Conservation (phyloP, 2,329 filamentous ascomycete species). For the Phoma sp. region DNA sequence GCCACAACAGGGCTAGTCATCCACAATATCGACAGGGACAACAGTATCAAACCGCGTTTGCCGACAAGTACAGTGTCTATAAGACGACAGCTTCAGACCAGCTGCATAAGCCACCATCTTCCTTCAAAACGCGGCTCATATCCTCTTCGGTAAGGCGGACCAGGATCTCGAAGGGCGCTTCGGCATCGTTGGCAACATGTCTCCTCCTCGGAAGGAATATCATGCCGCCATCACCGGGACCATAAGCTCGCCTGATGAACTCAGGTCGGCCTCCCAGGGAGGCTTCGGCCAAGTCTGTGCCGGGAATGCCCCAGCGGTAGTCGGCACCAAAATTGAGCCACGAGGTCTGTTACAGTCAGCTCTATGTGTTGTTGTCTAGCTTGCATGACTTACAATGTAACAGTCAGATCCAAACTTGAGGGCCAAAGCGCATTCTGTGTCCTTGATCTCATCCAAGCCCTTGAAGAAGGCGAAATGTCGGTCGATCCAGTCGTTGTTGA, state of each 20-base stretch:
- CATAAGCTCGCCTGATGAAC: constrained; percentile 41
- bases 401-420: constrained; percentile 41
- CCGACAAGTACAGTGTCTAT: constrained; percentile 6
- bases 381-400: constrained; percentile 29
- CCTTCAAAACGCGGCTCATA: constrained; percentile 39
- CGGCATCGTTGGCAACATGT: constrained; percentile 24
- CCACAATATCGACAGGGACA: background rate
- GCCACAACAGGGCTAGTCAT: constrained; percentile 13
- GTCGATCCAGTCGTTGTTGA: constrained; percentile 42
- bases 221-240: constrained; percentile 42
- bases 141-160: constrained; percentile 43
- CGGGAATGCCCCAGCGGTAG: constrained; percentile 43
- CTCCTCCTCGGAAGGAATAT: constrained; percentile 44
- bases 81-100: constrained; percentile 41
- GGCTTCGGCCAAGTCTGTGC: constrained; percentile 31
- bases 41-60: constrained; percentile 6
- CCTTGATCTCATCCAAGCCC: constrained; percentile 35
- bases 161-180: constrained; percentile 45
- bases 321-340: constrained; percentile 46
- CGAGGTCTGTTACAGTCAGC: constrained; percentile 27
- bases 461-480: constrained; percentile 41
- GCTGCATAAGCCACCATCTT: constrained; percentile 36
- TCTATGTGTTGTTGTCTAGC: no score
- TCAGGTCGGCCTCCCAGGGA: constrained; percentile 41
- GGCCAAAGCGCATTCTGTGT: constrained; percentile 39